Evolutionary conservation across 306 rosid species (phyloP), one percentile per base, ranked within the genome.

Genomic region (Ochetophila trinervis): DNA sequence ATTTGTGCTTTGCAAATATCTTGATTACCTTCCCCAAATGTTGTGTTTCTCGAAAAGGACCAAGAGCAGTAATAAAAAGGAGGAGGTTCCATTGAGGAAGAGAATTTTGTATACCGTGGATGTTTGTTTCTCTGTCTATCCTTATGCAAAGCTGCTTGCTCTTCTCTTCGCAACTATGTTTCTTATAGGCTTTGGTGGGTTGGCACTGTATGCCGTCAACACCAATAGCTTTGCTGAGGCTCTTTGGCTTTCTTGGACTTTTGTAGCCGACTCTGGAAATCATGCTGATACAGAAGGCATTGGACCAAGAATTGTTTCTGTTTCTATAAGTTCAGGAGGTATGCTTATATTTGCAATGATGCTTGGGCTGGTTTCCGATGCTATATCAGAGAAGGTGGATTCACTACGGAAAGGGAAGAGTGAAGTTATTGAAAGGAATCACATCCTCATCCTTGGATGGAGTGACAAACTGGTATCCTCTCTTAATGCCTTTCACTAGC

Each of bases 291-390:
- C 93, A 5, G 87, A 84, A 76, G 98, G 98, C 79, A 87, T 79
- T 4, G 96, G 96, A 17, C 96, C 91, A 73, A 92, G 98, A 79
- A 89, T 92, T 27, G 98, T 92, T 71, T 92, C 98, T 60, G 96
- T 92, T 83, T 92, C 98, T 54, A 85, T 92, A 65, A 92, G 95
- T 69, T 79, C 98, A 16, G 98, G 98, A 30, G 98, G 98, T 73
- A 92, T 92, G 98, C 88, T 92, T 14, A 89, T 92, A 77, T 92
- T 92, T 84, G 98, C 98, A 53, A 92, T 89, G 98, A 87, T 92
- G 93, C 96, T 92, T 66, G 98, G 98, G 35, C 96, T 92, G 59
- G 88, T 92, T 76, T 92, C 95, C 9, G 98, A 92, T 70, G 98
- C 98, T 53, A 92, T 92, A 81, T 84, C 98, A 3, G 98, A 89